These are phyloP conservation scores for Globisporangium solare DNA, from an alignment of 352 stramenopile species.

Conservation along the genomic window DNA sequence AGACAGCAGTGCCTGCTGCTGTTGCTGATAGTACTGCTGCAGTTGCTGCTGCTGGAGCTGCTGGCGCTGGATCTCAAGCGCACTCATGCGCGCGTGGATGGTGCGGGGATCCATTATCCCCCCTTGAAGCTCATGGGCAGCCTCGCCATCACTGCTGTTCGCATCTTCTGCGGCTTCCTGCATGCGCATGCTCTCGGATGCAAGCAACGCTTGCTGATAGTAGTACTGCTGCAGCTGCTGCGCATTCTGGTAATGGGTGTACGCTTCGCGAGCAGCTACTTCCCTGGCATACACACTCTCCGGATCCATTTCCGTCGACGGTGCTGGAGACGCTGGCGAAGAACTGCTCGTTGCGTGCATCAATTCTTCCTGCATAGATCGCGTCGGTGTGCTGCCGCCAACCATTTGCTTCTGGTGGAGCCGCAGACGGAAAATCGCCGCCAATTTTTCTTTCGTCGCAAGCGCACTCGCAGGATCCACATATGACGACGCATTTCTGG, in stretches of 20 bases:
- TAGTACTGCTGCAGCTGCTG: slow-evolving; percentile 59
- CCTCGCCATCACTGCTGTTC: slow-evolving; percentile 11
- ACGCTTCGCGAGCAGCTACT: slow-evolving; percentile 19
- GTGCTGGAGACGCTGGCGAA: not conserved
- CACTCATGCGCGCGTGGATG: slow-evolving; percentile 52
- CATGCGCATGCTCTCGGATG: slow-evolving; percentile 23
- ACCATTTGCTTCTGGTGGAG: slow-evolving; percentile 42
- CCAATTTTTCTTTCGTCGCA: slow-evolving; percentile 44
- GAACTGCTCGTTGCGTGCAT: slow-evolving; percentile 4
- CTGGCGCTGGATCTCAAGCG: slow-evolving; percentile 42
- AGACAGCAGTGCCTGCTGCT: slow-evolving; percentile 18
- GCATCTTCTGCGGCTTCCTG: slow-evolving; percentile 2
- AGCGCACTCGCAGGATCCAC: not conserved
- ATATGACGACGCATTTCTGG: no score
- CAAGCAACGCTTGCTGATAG: slow-evolving; percentile 58
- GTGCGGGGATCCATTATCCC: slow-evolving; percentile 58
- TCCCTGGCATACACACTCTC: not conserved
- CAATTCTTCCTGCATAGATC: slow-evolving; percentile 25
- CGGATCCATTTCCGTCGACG: not conserved
- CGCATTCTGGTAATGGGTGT: slow-evolving; percentile 41
- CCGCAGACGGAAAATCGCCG: slow-evolving; percentile 56
- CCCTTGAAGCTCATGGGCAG: slow-evolving; percentile 23
- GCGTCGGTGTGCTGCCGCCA: slow-evolving; percentile 15
- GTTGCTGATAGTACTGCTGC: slow-evolving; percentile 52
- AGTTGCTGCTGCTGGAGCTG: slow-evolving; percentile 37